phyloP scores from a whole-genome alignment of 106 monocot species.

The Dendrobium chrysotoxum region DNA sequence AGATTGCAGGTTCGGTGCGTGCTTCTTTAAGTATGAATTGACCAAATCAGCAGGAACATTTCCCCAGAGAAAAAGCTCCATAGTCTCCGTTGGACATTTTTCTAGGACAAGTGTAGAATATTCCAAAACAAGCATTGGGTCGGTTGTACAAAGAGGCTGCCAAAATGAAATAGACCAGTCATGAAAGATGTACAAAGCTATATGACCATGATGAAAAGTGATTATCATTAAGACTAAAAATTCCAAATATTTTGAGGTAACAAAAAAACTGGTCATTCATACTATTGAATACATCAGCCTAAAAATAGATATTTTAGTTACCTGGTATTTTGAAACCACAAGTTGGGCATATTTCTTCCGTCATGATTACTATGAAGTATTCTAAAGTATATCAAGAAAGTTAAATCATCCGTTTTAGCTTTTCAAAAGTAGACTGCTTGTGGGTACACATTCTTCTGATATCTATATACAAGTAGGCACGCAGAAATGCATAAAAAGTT shows the following conservation, averaged over 20 bases:
- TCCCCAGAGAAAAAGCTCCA: constrained; percentile 87
- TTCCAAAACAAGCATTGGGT: constrained; percentile 96
- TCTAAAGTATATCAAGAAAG: background rate
- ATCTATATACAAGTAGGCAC: background rate
- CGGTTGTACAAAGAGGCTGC: constrained; percentile 84
- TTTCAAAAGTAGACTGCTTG: background rate
- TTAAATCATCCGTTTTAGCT: background rate
- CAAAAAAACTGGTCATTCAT: background rate
- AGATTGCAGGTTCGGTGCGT: constrained; percentile 92
- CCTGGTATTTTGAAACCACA: background rate
- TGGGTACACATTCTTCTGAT: background rate
- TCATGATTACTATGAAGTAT: background rate
- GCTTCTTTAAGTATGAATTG: constrained; percentile 95
- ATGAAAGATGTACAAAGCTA: background rate
- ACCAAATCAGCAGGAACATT: constrained; percentile 97
- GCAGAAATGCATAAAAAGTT: background rate
- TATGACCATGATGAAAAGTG: background rate
- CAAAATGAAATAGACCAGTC: constrained; percentile 18
- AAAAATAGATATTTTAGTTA: background rate
- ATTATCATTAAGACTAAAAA: background rate
- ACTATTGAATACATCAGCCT: background rate
- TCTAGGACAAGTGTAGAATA: constrained; percentile 82
- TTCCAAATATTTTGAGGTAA: background rate
- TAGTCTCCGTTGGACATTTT: constrained; percentile 91
- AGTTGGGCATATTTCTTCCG: background rate